Conservation (phyloP, 306 rosid genomes). For the Lithocarpus polystachyus region DNA sequence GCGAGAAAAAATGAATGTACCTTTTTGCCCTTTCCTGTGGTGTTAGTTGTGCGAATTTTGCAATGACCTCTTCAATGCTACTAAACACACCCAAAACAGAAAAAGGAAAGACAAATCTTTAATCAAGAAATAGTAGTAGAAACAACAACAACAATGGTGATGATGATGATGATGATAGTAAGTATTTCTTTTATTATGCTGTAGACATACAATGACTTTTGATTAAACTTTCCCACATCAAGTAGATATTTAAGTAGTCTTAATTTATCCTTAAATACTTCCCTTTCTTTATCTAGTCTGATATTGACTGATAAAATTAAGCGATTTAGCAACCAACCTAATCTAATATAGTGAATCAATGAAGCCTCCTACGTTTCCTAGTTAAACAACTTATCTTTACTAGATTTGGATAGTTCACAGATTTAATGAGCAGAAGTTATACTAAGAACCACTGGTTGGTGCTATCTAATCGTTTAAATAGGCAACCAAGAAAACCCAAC, state of each 20-base stretch:
- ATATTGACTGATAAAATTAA: not conserved
- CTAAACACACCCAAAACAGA: conserved; percentile 23
- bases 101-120: not conserved
- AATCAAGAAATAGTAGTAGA: not conserved
- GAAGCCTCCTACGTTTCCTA: not conserved
- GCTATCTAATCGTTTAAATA: not conserved
- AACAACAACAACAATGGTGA: not conserved
- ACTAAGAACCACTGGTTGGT: not conserved
- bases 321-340: not conserved
- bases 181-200: not conserved
- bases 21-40: conserved; percentile 83
- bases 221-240: not conserved
- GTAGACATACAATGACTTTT: not conserved
- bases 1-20: conserved; percentile 23
- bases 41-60: conserved; percentile 73
- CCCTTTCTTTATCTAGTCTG: not conserved
- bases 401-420: not conserved
- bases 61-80: conserved; percentile 67
- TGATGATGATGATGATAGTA: not conserved
- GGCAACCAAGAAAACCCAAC: not conserved
- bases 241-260: not conserved
- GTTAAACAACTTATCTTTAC: not conserved
- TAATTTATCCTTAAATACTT: not conserved
- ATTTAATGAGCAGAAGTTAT: not conserved
- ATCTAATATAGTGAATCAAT: not conserved